Evolutionary conservation across 768 basidiomycete genomes (phyloP).

Genomic region (Antrodiella citrinella): DNA sequence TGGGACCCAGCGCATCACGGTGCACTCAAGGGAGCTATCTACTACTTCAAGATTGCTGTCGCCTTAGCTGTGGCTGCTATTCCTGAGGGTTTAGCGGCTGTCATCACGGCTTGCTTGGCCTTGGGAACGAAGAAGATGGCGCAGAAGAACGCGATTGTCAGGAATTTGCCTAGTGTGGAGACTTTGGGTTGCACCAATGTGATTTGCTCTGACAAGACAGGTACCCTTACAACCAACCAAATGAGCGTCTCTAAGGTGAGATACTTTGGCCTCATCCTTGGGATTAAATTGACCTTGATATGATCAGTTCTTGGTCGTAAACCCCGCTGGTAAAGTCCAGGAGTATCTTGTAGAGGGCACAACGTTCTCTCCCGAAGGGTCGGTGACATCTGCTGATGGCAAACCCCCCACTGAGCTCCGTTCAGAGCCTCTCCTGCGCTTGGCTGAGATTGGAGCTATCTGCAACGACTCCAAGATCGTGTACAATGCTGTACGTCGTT

Average conservation of each 20-base stretch:
- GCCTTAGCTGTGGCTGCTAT: slow-evolving; percentile 98
- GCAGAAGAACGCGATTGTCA: slow-evolving; percentile 95
- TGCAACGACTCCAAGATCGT: slow-evolving; percentile 93
- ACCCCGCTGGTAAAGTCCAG: slow-evolving; percentile 39
- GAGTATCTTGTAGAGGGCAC: slow-evolving; percentile 87
- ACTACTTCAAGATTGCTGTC: slow-evolving; percentile 99
- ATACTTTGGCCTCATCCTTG: slow-evolving; percentile 1
- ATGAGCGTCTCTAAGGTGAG: slow-evolving; percentile 86
- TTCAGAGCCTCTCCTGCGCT: slow-evolving; percentile 67
- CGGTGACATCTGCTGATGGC: slow-evolving; percentile 58
- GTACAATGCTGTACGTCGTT: slow-evolving; percentile 57
- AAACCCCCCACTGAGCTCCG: slow-evolving; percentile 52
- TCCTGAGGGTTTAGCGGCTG: slow-evolving; percentile 96
- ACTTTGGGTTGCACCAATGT: slow-evolving; percentile 97
- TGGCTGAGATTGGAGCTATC: slow-evolving; percentile 87
- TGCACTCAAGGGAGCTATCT: slow-evolving; percentile 86
- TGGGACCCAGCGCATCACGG: slow-evolving; percentile 92
- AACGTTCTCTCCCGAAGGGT: slow-evolving; percentile 83
- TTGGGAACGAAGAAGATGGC: slow-evolving; percentile 99
- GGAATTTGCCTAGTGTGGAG: slow-evolving; percentile 94
- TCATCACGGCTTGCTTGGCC: slow-evolving; percentile 94
- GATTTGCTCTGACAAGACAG: slow-evolving; percentile 98
- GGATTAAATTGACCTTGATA: neutral
- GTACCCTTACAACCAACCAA: slow-evolving; percentile 92
- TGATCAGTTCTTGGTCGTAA: slow-evolving; percentile 66